Conservation (phyloP, 2,329 filamentous ascomycete genomes). For the Arthrobotrys megalospora region DNA sequence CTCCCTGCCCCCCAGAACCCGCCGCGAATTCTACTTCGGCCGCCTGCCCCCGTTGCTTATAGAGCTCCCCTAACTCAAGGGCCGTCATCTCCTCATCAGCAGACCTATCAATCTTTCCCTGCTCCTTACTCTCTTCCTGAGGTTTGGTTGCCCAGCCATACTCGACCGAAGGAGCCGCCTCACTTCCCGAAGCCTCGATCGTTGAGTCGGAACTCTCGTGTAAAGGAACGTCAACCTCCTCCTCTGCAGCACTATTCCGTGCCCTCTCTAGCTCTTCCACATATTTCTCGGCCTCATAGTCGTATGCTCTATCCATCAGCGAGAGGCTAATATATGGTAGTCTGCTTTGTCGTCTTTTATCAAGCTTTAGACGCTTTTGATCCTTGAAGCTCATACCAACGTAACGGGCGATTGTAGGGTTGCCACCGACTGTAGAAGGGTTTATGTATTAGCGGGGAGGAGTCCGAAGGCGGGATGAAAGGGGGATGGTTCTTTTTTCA, state of each 20-base stretch:
- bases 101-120: not conserved
- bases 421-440: not conserved
- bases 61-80: not conserved
- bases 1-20: too few relatives aligned
- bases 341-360: not conserved
- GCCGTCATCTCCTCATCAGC: not conserved
- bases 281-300: conserved; percentile 3
- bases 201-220: too few relatives aligned
- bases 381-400: not conserved
- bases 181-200: too few relatives aligned
- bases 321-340: not conserved
- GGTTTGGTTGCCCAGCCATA: too few relatives aligned
- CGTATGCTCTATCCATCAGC: not conserved
- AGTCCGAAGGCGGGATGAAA: not conserved
- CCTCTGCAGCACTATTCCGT: not conserved
- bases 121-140: too few relatives aligned
- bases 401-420: not conserved
- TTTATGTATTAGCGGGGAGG: not conserved
- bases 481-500: not conserved
- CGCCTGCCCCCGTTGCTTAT: not conserved
- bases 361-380: too few relatives aligned
- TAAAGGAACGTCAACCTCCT: too few relatives aligned
- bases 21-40: too few relatives aligned
- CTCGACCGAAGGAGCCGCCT: too few relatives aligned
- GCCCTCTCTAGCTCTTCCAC: not conserved